Conservation (phyloP, 1,284 basidiomycete genomes). For the Fomitopsis betulina region DNA sequence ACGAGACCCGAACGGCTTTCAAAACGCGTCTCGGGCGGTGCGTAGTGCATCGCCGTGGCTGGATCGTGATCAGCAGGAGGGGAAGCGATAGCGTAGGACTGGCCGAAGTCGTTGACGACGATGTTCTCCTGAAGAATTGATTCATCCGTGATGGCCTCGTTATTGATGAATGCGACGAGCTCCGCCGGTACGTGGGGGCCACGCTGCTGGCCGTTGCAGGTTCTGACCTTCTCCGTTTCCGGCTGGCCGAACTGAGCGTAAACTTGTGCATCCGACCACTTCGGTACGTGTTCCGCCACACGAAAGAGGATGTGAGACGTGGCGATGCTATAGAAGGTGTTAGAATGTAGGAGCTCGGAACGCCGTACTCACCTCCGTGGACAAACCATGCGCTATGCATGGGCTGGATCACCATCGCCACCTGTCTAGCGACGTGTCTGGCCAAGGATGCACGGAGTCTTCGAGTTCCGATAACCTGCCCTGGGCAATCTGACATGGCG, state of each 20-base stretch:
- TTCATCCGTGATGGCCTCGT: not conserved
- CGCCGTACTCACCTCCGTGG: conserved; percentile 29
- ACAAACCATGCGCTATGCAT: conserved; percentile 30
- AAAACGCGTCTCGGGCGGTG: conserved; percentile 4
- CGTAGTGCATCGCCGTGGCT: conserved; percentile 5
- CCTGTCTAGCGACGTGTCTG: conserved; percentile 3
- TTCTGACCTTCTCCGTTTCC: conserved; percentile 6
- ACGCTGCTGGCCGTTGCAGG: not conserved
- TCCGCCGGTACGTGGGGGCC: conserved; percentile 1
- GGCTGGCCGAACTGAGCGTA: conserved; percentile 15
- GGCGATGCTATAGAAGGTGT: conserved; percentile 24
- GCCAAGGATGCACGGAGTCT: conserved; percentile 19
- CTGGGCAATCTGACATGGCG: conserved; percentile 28
- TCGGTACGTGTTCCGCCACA: conserved; percentile 17
- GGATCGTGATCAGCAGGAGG: not conserved
- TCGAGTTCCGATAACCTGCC: conserved; percentile 23
- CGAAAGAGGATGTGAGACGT: conserved; percentile 33
- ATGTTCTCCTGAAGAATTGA: conserved; percentile 5
- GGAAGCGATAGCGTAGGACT: not conserved
- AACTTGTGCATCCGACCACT: conserved; percentile 31
- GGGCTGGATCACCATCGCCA: conserved; percentile 17
- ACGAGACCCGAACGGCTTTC: not conserved
- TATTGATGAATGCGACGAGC: conserved; percentile 4
- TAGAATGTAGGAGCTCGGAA: not conserved
- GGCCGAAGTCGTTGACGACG: conserved; percentile 5